Conservation (phyloP, 805 yeast genomes). For the Saturnispora galanensis region DNA sequence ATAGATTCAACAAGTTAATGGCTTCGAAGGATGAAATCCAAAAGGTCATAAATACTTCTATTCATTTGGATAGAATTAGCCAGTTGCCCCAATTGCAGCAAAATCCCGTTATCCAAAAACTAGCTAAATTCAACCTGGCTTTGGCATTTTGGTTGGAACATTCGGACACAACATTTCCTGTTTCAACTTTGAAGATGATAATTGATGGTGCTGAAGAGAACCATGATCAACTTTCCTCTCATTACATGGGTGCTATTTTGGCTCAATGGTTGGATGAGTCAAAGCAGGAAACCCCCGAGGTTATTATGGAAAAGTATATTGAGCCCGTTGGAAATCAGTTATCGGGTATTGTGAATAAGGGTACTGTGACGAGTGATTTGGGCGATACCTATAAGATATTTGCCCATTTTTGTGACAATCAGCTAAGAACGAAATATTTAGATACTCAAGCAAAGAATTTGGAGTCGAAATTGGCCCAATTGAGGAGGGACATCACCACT, state of each 20-base stretch:
- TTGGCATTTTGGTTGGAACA: slow-evolving; percentile 56
- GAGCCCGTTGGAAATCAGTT: slow-evolving; percentile 30
- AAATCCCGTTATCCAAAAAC: slow-evolving; percentile 9
- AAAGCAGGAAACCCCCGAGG: slow-evolving; percentile 53
- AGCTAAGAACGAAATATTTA: slow-evolving; percentile 36
- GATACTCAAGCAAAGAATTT: slow-evolving; percentile 37
- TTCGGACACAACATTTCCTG: slow-evolving; percentile 42
- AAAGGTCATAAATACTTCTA: slow-evolving; percentile 40
- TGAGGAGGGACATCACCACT: slow-evolving; percentile 39
- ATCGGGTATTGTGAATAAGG: slow-evolving; percentile 13
- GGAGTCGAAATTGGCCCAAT: slow-evolving; percentile 19
- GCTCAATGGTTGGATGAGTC: slow-evolving; percentile 68
- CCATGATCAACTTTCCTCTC: neutral
- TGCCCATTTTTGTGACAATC: slow-evolving; percentile 68
- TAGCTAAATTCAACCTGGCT: slow-evolving; percentile 43
- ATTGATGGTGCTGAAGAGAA: slow-evolving; percentile 2
- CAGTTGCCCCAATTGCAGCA: slow-evolving; percentile 9
- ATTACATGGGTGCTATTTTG: slow-evolving; percentile 27
- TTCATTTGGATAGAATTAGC: slow-evolving; percentile 33
- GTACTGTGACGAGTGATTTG: slow-evolving; percentile 9
- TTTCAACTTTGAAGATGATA: slow-evolving; percentile 38
- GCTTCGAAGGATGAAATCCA: slow-evolving; percentile 34
- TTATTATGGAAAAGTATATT: slow-evolving; percentile 49
- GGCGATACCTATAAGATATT: slow-evolving; percentile 46
- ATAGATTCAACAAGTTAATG: slow-evolving; percentile 33